phyloP scores from a whole-genome alignment of 129 eudicot species.

The Chrysanthemum makinoi region DNA sequence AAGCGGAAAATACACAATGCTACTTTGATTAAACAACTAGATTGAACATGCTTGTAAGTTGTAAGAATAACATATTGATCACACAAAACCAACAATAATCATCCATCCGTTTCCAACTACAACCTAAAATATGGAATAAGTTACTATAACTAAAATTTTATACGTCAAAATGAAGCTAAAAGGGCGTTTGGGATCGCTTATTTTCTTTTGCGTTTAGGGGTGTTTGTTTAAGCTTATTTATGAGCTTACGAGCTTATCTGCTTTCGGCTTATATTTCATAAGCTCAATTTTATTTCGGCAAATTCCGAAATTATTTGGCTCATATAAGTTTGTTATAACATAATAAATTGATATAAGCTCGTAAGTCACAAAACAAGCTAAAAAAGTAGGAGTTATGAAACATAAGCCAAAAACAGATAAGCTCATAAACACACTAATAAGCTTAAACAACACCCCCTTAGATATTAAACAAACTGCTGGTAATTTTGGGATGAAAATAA shows the following conservation, averaged over 20 bases:
- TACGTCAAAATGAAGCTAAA: neutral
- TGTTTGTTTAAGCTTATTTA: too few species aligned
- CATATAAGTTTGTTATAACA: neutral
- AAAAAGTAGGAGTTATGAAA: too few species aligned
- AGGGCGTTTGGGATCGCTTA: too few species aligned
- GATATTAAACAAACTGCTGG: too few species aligned
- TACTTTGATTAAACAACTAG: neutral
- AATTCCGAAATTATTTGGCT: neutral
- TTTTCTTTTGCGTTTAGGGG: too few species aligned
- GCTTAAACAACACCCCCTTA: too few species aligned
- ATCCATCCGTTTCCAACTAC: neutral
- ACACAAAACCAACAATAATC: neutral
- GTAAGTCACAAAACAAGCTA: neutral
- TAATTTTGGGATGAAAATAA: too few species aligned
- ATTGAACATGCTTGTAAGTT: conserved; percentile 8
- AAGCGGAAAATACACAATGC: neutral
- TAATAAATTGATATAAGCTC: neutral
- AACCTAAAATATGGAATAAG: neutral
- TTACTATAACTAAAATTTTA: neutral
- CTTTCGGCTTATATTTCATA: too few species aligned
- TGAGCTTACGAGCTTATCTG: too few species aligned
- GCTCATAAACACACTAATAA: too few species aligned
- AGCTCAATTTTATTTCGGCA: neutral
- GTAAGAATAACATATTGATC: neutral
- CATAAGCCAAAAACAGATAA: too few species aligned